Percentiles rank a stretch among this genome's conserved stretches.
These are phyloP conservation scores for Clavulina sp. DNA, from an alignment of 768 basidiomycete species.

Conservation along the genomic window DNA sequence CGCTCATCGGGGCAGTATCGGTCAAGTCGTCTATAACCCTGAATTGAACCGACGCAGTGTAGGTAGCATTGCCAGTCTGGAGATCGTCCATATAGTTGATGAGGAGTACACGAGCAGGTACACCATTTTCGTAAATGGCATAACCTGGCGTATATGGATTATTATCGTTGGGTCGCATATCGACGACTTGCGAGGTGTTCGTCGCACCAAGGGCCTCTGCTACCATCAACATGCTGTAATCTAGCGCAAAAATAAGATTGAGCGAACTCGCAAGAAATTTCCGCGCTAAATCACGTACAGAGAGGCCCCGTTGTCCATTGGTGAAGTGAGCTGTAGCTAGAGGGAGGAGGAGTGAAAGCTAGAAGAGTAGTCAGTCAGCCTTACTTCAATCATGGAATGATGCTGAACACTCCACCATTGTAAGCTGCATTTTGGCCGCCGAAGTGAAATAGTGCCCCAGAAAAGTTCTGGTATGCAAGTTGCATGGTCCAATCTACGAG, in stretches of 20 bases:
- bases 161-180: constrained; percentile 24
- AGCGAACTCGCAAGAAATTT: not conserved
- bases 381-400: not conserved
- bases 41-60: constrained; percentile 22
- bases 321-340: constrained; percentile 20
- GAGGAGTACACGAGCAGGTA: constrained; percentile 21
- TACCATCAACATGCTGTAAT: constrained; percentile 29
- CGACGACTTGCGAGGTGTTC: constrained; percentile 26
- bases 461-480: constrained; percentile 33
- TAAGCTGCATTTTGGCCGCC: constrained; percentile 34
- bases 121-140: constrained; percentile 31
- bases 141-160: constrained; percentile 30
- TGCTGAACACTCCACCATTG: constrained; percentile 24
- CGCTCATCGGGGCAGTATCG: constrained; percentile 8
- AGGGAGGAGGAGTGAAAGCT: constrained; percentile 38
- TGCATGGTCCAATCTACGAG: constrained; percentile 29
- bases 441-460: constrained; percentile 28
- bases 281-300: constrained; percentile 11
- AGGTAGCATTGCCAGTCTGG: constrained; percentile 24
- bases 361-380: not conserved
- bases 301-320: constrained; percentile 32
- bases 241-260: not conserved
- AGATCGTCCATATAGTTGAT: constrained; percentile 31
- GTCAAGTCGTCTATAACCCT: constrained; percentile 15
- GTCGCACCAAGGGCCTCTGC: constrained; percentile 30